Percentiles rank a stretch among this genome's conserved stretches.
These are phyloP conservation scores for Microstroma glucosiphilum DNA, from an alignment of 1,284 basidiomycete species.

Conservation along the genomic window DNA sequence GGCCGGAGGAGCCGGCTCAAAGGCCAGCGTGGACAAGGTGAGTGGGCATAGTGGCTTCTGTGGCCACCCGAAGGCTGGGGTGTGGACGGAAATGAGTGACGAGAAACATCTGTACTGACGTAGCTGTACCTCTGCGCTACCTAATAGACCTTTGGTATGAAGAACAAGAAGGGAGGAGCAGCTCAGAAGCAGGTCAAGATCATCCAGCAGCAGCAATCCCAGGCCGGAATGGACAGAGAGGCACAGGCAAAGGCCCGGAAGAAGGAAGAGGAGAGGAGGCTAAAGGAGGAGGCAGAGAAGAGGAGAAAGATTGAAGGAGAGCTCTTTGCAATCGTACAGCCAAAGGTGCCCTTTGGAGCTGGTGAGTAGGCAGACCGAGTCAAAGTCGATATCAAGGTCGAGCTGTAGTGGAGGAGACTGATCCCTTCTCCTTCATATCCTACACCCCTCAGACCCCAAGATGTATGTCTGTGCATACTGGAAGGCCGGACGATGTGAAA, in stretches of 20 bases:
- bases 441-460: conserved; percentile 36
- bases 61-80: neutral
- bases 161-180: conserved; percentile 83
- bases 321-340: conserved; percentile 50
- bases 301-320: conserved; percentile 52
- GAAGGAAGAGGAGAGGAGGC: conserved; percentile 73
- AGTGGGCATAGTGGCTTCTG: neutral
- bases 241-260: conserved; percentile 66
- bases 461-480: conserved; percentile 46
- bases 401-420: no score
- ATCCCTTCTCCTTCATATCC: no score
- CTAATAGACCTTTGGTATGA: conserved; percentile 66
- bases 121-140: neutral
- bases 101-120: neutral
- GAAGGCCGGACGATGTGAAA: conserved; percentile 48
- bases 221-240: conserved; percentile 70
- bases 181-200: conserved; percentile 76
- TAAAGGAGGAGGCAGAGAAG: conserved; percentile 76
- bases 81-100: neutral
- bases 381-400: no score
- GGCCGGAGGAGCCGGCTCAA: conserved; percentile 55
- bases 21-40: conserved; percentile 42
- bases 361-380: conserved; percentile 47
- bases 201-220: conserved; percentile 65
- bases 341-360: conserved; percentile 86